phyloP scores from a whole-genome alignment of 805 yeast genomes.

The Saccharomycopsis babjevae region DNA sequence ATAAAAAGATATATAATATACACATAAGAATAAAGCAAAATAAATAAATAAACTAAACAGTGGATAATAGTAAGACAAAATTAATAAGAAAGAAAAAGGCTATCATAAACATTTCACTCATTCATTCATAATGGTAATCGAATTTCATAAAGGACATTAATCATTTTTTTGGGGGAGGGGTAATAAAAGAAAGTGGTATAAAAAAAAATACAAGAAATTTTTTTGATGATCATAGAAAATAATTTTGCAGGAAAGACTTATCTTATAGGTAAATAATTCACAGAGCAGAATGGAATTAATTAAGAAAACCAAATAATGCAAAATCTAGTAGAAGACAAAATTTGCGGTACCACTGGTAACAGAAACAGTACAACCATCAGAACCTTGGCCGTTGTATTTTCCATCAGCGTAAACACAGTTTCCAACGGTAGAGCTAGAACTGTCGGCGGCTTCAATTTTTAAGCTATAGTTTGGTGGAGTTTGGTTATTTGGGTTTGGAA shows the following conservation, averaged over 20 bases:
- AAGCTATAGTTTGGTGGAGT: slow-evolving; percentile 61
- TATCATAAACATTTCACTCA: not conserved
- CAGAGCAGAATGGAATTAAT: too few species aligned
- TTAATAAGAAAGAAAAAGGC: not conserved
- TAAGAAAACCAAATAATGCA: too few species aligned
- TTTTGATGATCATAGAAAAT: too few species aligned
- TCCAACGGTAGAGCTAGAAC: slow-evolving; percentile 49
- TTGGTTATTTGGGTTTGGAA: slow-evolving; percentile 89
- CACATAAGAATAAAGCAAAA: not conserved
- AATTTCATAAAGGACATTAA: not conserved
- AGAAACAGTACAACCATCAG: slow-evolving; percentile 89
- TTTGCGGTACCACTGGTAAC: slow-evolving; percentile 77
- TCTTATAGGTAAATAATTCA: too few species aligned
- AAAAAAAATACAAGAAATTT: not conserved
- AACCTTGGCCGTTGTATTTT: slow-evolving; percentile 51
- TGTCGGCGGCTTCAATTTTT: slow-evolving; percentile 65
- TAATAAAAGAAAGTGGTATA: not conserved
- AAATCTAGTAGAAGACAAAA: slow-evolving; percentile 54
- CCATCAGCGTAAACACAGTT: slow-evolving; percentile 77
- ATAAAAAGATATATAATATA: not conserved
- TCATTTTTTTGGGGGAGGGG: not conserved
- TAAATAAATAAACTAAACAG: not conserved
- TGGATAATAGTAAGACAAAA: not conserved
- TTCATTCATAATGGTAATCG: not conserved
- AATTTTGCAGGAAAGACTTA: too few species aligned